Base-by-base conservation (phyloP, 495 filamentous ascomycete genomes). In the Talaromyces thailandensis region DNA sequence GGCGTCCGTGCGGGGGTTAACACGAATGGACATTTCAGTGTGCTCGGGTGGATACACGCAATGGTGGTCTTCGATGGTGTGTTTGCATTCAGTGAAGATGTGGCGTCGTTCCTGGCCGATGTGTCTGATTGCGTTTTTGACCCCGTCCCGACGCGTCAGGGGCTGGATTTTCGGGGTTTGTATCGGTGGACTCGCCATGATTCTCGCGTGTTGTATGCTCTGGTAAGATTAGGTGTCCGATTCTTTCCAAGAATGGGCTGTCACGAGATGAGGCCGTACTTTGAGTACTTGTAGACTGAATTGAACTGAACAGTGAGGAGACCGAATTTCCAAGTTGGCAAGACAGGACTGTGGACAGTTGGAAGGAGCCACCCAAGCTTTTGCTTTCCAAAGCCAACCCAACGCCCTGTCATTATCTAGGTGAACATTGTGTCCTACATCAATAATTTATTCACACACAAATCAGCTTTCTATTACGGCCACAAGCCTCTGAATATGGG, bases 31-130 rank as follows among this genome's bases (percentile, higher is more conserved):
- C 9, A 16, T 12, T 23, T 18, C 59, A n/a, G 21, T 61, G 21
- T 61, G 59, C 6, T 48, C n/a, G 43, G 59, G 59, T 26, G 59
- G 59, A 23, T 40, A 59, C 2, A 59, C 12, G 35, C 57, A 59
- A 4, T 45, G 14, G 14, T 59, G 4, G 1, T 59, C 35, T 24
- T 59, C 57, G 35, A 59, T 32, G 9, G 18, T 48, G 57, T 59
- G 57, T 7, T 35, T 35, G 24, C 57, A 59, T 12, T 25, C 25
- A 11, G 16, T 25, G 25, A 40, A 59, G 18, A 23, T 23, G 23
- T 59, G 57, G 12, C 40, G n/a, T 59, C 31, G 25, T 18, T 25
- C 8, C 24, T 43, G 31, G 57, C 24, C 57, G 18, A 59, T 45
- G 18, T 45, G 26, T 32, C 56, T 48, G 43, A 48, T 48, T 18